Evolutionary conservation across 2,329 filamentous ascomycete genomes (phyloP), one percentile per base, ranked within the genome.

Genomic region (Penicillium sclerotiorum): DNA sequence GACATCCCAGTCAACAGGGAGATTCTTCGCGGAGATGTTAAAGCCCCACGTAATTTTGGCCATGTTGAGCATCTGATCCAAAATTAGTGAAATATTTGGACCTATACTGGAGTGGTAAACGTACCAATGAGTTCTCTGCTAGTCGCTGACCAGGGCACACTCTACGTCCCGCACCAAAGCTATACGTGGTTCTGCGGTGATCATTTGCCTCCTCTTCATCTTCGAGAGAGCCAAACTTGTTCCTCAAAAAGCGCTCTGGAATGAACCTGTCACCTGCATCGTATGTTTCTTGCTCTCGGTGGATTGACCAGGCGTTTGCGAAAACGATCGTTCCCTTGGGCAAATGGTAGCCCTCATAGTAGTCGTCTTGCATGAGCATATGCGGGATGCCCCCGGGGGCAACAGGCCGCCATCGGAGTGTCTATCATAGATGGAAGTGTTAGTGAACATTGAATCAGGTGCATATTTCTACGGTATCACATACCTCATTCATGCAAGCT

Each of bases 251-350:
- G 6, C 60, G 48, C 33, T 63, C 60, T 8, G 60, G 60, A 2
- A 53, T 48, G 12, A 62, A 62, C 5, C 45, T 8, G 12, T 51
- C 38, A 0, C 57, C 45, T 7, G 50, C 37, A 4, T 41, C 23
- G 42, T 54, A 65, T 20, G 43, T 48, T 8, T 35, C 32, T n/a
- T 60, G 51, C 21, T 61, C 52, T 33, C 49, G 50, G 39, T 62
- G 55, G 25, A 62, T 58, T 6, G 58, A 45, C 61, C 57, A 59
- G 30, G 44, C 9, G n/a, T 59, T 57, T 2, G 49, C 45, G 33
- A 56, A 47, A n/a, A 63, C 46, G 2, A 55, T 55, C 1, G 59
- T 59, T 1, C 59, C 56, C 27, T 55, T 56, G 15, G 62, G 60
- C 13, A 63, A 56, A 21, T 56, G 50, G 8, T 53, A 53, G 5